phyloP scores from a whole-genome alignment of 164 flowering plant genomes.

The Dillenia turbinata region DNA sequence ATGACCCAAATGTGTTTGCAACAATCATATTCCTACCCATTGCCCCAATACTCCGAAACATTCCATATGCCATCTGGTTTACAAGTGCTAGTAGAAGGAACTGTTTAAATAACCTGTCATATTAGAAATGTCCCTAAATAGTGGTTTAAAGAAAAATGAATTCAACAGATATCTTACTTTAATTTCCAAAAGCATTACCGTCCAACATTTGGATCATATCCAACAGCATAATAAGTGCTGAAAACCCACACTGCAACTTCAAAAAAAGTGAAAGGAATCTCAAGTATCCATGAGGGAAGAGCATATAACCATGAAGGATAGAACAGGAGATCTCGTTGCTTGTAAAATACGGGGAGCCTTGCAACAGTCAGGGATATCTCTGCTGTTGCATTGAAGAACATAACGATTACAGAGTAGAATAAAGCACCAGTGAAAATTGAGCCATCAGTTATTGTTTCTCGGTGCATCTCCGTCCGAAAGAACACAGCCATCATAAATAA shows the following conservation, averaged over 20 bases:
- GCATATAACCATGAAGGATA: conserved; percentile 44
- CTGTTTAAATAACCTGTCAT: conserved; percentile 46
- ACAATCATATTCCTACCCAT: conserved; percentile 45
- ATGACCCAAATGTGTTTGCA: conserved; percentile 49
- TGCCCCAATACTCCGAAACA: conserved; percentile 42
- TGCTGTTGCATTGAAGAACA: conserved; percentile 45
- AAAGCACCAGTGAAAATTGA: conserved; percentile 39
- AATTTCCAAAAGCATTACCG: conserved; percentile 23
- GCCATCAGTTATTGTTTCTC: conserved; percentile 32
- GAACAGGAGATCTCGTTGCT: conserved; percentile 50
- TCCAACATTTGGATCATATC: conserved; percentile 44
- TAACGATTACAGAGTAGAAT: conserved; percentile 27
- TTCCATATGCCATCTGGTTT: conserved; percentile 50
- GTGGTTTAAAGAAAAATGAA: no score
- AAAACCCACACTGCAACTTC: conserved; percentile 51
- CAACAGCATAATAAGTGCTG: conserved; percentile 49
- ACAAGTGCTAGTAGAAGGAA: conserved; percentile 30
- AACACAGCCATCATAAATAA: conserved; percentile 42
- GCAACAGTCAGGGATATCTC: conserved; percentile 46
- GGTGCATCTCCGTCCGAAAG: conserved; percentile 40
- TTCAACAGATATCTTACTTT: no score
- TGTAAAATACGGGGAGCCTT: conserved; percentile 51
- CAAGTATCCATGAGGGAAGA: conserved; percentile 34
- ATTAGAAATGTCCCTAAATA: no score
- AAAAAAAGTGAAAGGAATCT: conserved; percentile 43